phyloP scores from a whole-genome alignment of 106 monocot species.

The Apostasia shenzhenica region DNA sequence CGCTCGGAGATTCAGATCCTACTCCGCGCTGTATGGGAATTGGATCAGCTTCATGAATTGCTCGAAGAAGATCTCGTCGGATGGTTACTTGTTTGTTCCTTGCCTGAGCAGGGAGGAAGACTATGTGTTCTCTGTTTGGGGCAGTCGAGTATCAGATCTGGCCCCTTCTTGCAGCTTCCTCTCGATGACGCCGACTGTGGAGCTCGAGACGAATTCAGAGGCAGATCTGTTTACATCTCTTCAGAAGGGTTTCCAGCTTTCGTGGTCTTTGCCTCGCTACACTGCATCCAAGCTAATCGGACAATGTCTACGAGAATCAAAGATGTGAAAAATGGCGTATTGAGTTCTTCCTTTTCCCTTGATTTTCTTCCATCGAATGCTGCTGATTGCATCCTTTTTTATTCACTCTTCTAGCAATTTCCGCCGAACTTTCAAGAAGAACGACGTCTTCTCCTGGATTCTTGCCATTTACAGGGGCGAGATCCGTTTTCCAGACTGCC shows the following conservation, averaged over 20 bases:
- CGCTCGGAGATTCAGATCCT: too few relatives aligned
- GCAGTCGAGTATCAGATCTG: neutral
- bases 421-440: neutral
- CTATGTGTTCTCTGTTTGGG: neutral
- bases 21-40: too few relatives aligned
- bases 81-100: neutral
- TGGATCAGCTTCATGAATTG: too few relatives aligned
- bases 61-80: too few relatives aligned
- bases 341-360: too few relatives aligned
- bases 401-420: neutral
- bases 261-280: neutral
- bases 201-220: neutral
- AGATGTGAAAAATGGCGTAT: neutral
- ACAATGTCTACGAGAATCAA: neutral
- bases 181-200: neutral
- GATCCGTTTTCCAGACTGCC: slow-evolving; percentile 5
- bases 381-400: neutral
- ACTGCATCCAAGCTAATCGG: neutral
- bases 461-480: neutral
- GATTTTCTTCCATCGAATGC: too few relatives aligned
- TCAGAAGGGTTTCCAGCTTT: neutral
- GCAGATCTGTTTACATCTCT: neutral
- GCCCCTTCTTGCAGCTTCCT: slow-evolving; percentile 5
- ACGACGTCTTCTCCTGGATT: neutral
- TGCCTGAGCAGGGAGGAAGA: neutral